Evolutionary conservation across 768 basidiomycete genomes (phyloP).

Genomic region (Naganishia vaughanmartiniae): DNA sequence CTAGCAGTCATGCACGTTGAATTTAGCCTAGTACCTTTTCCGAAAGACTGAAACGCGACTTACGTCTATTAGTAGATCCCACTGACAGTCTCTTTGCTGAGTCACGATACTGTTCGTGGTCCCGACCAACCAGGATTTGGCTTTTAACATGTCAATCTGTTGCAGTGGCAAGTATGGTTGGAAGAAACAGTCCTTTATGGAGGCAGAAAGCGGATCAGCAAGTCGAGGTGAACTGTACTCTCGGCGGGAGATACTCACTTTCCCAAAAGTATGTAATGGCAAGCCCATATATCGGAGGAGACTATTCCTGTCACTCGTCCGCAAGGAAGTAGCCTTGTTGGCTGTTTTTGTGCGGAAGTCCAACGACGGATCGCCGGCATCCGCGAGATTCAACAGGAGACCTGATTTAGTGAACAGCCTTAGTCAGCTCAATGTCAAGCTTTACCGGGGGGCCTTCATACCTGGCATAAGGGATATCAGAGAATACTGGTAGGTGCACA

Average conservation of each 20-base stretch:
- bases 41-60: slow-evolving; percentile 30
- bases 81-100: slow-evolving; percentile 72
- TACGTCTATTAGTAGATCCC: slow-evolving; percentile 88
- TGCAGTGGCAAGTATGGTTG: slow-evolving; percentile 96
- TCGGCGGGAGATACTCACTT: slow-evolving; percentile 56
- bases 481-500: slow-evolving; percentile 97
- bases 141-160: slow-evolving; percentile 82
- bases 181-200: slow-evolving; percentile 78
- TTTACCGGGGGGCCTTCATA: slow-evolving; percentile 46
- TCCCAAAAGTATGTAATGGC: slow-evolving; percentile 90
- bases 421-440: background rate
- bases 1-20: slow-evolving; percentile 53
- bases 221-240: background rate
- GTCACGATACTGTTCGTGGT: slow-evolving; percentile 94
- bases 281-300: slow-evolving; percentile 88
- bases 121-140: slow-evolving; percentile 72
- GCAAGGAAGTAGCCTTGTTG: slow-evolving; percentile 71
- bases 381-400: slow-evolving; percentile 80
- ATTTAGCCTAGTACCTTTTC: background rate
- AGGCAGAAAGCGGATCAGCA: slow-evolving; percentile 13
- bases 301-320: slow-evolving; percentile 84
- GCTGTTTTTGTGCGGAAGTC: slow-evolving; percentile 63
- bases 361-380: slow-evolving; percentile 84
- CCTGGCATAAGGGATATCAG: slow-evolving; percentile 89
- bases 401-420: slow-evolving; percentile 55